These are phyloP conservation scores for Exutisphaerella laricina DNA, from an alignment of 2,329 filamentous ascomycete genomes.

Conservation along the genomic window DNA sequence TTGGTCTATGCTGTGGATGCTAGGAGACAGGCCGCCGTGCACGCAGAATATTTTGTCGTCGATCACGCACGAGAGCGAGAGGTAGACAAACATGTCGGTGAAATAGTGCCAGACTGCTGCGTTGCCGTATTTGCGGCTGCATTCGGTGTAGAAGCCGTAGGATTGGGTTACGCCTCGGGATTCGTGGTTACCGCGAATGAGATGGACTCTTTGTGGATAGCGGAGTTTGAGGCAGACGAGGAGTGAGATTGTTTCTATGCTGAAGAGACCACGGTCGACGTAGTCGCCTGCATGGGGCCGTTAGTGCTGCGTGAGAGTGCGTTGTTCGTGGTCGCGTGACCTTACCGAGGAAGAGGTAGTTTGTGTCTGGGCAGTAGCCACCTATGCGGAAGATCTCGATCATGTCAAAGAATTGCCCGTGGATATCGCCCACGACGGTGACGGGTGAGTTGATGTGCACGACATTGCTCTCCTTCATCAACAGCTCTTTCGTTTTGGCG, in stretches of 20 bases:
- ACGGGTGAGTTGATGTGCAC: conserved; percentile 94
- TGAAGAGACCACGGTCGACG: conserved; percentile 88
- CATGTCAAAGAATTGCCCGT: conserved; percentile 98
- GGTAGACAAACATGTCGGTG: conserved; percentile 99
- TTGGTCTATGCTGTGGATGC: conserved; percentile 96
- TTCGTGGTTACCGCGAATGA: conserved; percentile 97
- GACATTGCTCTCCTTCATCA: conserved; percentile 99
- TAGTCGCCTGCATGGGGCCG: conserved; percentile 57
- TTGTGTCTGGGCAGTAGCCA: conserved; percentile 94
- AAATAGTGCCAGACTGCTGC: conserved; percentile 99
- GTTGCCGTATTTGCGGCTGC: conserved; percentile 95
- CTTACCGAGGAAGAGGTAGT: conserved; percentile 90
- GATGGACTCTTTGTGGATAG: conserved; percentile 90
- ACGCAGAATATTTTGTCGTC: conserved; percentile 99
- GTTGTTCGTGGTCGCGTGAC: conserved; percentile 24
- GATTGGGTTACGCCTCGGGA: conserved; percentile 96
- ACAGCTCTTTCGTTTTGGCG: conserved; percentile 95
- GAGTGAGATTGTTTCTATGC: conserved; percentile 96
- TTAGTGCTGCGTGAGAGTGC: neutral
- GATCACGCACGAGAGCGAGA: conserved; percentile 94
- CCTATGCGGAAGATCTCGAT: conserved; percentile 99
- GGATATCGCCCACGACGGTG: conserved; percentile 96
- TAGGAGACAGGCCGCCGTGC: conserved; percentile 67
- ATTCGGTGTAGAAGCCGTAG: conserved; percentile 98
- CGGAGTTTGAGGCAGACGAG: conserved; percentile 95